A percentile compares a stretch with the other conserved stretches of the same genome.
phyloP scores from a whole-genome alignment of 805 yeast species.

The Jamesozyma gamospora region DNA sequence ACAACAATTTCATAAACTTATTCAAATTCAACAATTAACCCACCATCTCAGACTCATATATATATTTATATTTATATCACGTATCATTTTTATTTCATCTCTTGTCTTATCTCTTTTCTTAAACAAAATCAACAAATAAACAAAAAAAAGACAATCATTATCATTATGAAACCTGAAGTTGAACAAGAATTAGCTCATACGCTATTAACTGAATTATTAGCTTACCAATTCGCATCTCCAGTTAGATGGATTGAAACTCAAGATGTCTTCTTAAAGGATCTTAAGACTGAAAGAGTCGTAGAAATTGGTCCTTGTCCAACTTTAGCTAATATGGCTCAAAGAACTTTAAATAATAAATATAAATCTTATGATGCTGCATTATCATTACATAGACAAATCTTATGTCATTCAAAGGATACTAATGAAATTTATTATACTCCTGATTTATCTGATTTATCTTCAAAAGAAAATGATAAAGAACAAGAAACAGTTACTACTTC shows the following conservation, averaged over 20 bases:
- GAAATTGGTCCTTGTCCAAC: slow-evolving; percentile 99
- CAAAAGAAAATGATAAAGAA: slow-evolving; percentile 23
- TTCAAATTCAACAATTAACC: too few species aligned
- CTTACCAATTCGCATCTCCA: slow-evolving; percentile 98
- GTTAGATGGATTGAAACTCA: slow-evolving; percentile 99
- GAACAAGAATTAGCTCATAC: slow-evolving; percentile 97
- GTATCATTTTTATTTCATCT: too few species aligned
- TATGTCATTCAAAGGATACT: slow-evolving; percentile 91
- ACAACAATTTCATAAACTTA: too few species aligned
- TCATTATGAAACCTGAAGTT: slow-evolving; percentile 73
- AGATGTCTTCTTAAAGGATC: slow-evolving; percentile 89
- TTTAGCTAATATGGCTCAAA: slow-evolving; percentile 95
- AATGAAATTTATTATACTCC: slow-evolving; percentile 94
- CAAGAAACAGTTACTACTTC: slow-evolving; percentile 14
- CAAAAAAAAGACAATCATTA: too few species aligned
- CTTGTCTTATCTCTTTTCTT: too few species aligned
- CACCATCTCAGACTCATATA: too few species aligned
- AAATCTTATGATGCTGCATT: slow-evolving; percentile 97
- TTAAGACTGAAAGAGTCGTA: slow-evolving; percentile 93
- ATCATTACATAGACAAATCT: slow-evolving; percentile 74
- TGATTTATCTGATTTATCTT: slow-evolving; percentile 45
- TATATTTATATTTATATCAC: too few species aligned
- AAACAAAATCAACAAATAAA: too few species aligned
- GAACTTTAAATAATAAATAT: slow-evolving; percentile 87
- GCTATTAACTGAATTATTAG: slow-evolving; percentile 87